phyloP scores from a whole-genome alignment of 2,329 filamentous ascomycete species.

The Fusarium miscanthi region DNA sequence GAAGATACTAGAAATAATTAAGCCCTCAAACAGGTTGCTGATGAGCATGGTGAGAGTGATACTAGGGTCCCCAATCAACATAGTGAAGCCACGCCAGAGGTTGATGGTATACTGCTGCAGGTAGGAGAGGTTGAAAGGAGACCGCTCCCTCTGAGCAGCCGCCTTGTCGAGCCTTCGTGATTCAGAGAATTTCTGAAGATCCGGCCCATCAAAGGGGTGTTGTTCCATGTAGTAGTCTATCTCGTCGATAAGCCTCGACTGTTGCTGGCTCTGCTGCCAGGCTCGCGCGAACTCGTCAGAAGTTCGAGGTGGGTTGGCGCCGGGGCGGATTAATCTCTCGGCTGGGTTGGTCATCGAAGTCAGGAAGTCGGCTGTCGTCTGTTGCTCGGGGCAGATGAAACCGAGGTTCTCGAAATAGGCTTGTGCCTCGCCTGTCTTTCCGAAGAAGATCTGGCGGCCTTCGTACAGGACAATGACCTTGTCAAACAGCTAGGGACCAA shows the following conservation, averaged over 20 bases:
- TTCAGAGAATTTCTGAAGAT: conserved; percentile 34
- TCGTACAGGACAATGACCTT: conserved; percentile 76
- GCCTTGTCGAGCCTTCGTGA: conserved; percentile 38
- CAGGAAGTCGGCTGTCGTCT: conserved; percentile 78
- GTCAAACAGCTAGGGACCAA: conserved; percentile 62
- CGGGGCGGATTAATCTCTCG: conserved; percentile 49
- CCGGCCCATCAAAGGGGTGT: conserved; percentile 39
- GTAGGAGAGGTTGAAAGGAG: conserved; percentile 34
- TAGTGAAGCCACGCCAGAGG: conserved; percentile 19
- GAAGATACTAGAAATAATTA: conserved; percentile 35
- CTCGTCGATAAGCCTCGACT: conserved; percentile 43
- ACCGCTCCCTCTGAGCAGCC: conserved; percentile 6
- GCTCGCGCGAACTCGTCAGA: conserved; percentile 50
- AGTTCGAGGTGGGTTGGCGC: conserved; percentile 48
- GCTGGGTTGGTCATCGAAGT: conserved; percentile 59
- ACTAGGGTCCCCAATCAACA: conserved; percentile 23
- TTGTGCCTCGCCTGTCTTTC: conserved; percentile 35
- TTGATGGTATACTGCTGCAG: conserved; percentile 17
- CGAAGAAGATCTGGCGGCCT: conserved; percentile 69
- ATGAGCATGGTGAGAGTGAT: conserved; percentile 36
- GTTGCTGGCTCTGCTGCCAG: conserved; percentile 45
- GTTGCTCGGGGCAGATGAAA: conserved; percentile 63
- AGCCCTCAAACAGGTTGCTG: conserved; percentile 28
- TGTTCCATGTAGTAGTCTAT: conserved; percentile 45
- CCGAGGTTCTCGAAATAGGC: conserved; percentile 54